Evolutionary conservation across 169 alveolate species (phyloP), one percentile per base, ranked within the genome.

Genomic region (Cardiosporidium cionae): DNA sequence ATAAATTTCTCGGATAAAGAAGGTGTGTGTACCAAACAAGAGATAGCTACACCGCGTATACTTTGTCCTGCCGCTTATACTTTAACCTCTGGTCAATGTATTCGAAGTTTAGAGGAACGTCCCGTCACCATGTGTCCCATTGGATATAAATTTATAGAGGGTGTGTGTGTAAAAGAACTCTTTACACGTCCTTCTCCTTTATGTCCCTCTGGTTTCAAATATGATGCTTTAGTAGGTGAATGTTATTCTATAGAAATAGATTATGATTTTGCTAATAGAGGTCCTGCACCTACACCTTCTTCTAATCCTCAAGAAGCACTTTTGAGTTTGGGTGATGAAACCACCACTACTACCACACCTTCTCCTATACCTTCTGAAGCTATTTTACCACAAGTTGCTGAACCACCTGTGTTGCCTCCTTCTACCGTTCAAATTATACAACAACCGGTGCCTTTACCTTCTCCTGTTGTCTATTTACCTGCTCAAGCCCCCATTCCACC

Each of bases 391-490:
- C 58, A 44, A n/a, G 58, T 16, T 16, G 58, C 16, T 16, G 27
- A 44, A n/a, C n/a, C n/a, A 44, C 58, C 16, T 16, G 27, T n/a
- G n/a, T 44, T 44, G n/a, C 58, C 58, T n/a, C 76, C 76, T 4
- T 52, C 70, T 9, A 70, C 67, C 0, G 76, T 70, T 4, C 76
- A 70, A 31, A 70, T 70, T 5, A 58, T 70, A 4, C 52, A 53
- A 2, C 76, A 70, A 34, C 76, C 76, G 1, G 76, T 70, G 2
- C 76, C 76, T 27, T 52, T 70, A 1, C 76, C 76, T 29, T 36
- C 76, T 0, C 76, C 76, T n/a, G 76, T 70, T 7, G 76, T 70
- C 22, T 70, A 70, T 28, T 25, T 70, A 7, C 76, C 76, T 6
- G 66, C 34, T 22, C 76, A 70, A 44, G 58, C 58, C 58, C 66